phyloP scores from a whole-genome alignment of 2,329 filamentous ascomycete genomes.

The Stagonosporopsis cucurbitacearum region DNA sequence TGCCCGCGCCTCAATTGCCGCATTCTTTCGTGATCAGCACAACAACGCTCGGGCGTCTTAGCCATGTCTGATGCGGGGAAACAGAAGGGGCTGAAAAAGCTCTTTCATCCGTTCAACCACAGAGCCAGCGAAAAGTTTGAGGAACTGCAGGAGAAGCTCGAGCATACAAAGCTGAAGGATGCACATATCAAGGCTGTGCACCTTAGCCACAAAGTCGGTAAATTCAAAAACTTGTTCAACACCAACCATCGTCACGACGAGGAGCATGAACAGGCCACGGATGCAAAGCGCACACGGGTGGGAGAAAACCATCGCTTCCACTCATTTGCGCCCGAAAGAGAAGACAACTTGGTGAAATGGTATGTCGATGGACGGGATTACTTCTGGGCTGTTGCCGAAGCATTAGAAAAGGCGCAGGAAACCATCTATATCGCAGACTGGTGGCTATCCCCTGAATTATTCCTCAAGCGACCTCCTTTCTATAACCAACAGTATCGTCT shows the following conservation, averaged over 20 bases:
- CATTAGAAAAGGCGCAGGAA: constrained; percentile 88
- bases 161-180: constrained; percentile 56
- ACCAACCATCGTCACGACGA: constrained; percentile 92
- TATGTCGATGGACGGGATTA: constrained; percentile 96
- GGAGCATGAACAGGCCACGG: constrained; percentile 83
- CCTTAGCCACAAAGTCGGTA: constrained; percentile 68
- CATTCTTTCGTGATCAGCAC: constrained; percentile 16
- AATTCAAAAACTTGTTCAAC: constrained; percentile 75
- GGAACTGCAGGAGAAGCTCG: constrained; percentile 53
- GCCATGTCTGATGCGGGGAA: constrained; percentile 33
- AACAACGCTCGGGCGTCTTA: constrained; percentile 17
- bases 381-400: constrained; percentile 88
- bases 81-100: constrained; percentile 43
- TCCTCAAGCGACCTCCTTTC: constrained; percentile 82
- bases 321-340: constrained; percentile 88
- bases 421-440: constrained; percentile 96
- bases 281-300: constrained; percentile 77
- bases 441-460: constrained; percentile 93
- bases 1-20: constrained; percentile 19
- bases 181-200: constrained; percentile 62
- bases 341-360: constrained; percentile 91
- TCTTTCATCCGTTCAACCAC: constrained; percentile 49
- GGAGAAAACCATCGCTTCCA: constrained; percentile 79
- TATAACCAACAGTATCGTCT: constrained; percentile 84
- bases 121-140: constrained; percentile 35